These are phyloP conservation scores for Fusarium sp. DNA, from an alignment of 2,329 filamentous ascomycete genomes.

Conservation along the genomic window DNA sequence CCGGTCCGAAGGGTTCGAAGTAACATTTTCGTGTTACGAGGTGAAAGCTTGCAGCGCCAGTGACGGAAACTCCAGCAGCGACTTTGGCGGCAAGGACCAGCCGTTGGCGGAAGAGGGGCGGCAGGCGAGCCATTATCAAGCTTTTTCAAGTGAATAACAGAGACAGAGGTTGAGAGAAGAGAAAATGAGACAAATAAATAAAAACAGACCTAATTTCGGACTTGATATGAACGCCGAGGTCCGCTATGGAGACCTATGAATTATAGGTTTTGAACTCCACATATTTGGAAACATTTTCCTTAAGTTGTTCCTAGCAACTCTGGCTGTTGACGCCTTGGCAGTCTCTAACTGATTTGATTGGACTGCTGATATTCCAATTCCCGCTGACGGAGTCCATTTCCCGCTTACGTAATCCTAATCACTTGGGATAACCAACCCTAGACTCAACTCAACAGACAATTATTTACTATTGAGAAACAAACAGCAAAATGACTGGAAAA, in stretches of 20 bases:
- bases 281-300: not conserved
- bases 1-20: constrained; percentile 34
- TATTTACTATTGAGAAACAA: too few relatives aligned
- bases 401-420: not conserved
- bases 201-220: not conserved
- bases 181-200: not conserved
- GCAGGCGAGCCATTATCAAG: not conserved
- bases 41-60: constrained; percentile 17
- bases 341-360: not conserved
- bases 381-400: not conserved
- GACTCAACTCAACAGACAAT: not conserved
- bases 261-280: not conserved
- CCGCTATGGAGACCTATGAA: not conserved
- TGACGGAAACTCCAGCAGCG: not conserved
- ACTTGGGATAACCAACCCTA: not conserved
- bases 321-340: not conserved
- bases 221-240: not conserved
- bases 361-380: fast-evolving
- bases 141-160: fast-evolving
- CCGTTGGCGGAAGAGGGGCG: not conserved
- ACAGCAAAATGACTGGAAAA: not conserved
- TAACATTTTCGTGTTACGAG: constrained; percentile 32
- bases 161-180: fast-evolving
- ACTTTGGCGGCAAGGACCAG: not conserved
- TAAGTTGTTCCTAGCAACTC: not conserved